Evolutionary conservation across 2,329 filamentous ascomycete genomes (phyloP), one percentile per base, ranked within the genome.

Genomic region (Hymenoscyphus scutula): DNA sequence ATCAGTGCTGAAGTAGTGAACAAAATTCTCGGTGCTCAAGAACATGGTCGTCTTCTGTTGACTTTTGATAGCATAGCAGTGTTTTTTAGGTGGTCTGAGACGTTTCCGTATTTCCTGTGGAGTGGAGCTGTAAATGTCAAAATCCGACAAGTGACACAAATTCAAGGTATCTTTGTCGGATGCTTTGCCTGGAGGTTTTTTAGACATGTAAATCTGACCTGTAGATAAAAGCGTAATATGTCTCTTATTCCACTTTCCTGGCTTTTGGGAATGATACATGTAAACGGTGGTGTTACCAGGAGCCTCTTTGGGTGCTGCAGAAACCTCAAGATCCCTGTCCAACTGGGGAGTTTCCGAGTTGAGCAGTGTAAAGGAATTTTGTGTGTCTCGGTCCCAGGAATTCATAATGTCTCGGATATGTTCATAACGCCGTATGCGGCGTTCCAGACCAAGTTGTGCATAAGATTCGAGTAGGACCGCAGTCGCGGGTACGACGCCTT

Each of bases 41-140:
- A 97, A 97, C 71, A 96, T 87, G 62, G 85, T 87, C 0, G 89
- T 89, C 76, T 94, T 96, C 73, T 97, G 89, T 77, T 97, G 92
- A 69, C 91, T 96, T 77, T 97, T 97, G 69, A 98, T 83, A 0
- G 92, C 93, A 71, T 90, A 94, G 77, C 91, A 96, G 68, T 87
- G 82, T 72, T 88, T 90, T 76, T 95, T 96, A 0, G 94, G 94
- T 0, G 92, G 89, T 70, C 89, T 92, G 59, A 97, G 81, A 66
- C 85, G 83, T 71, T 89, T 90, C 41, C 85, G 81, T 66, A 86
- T 77, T 68, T 91, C 87, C 53, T 85, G 83, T 58, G 85, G 81
- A 5, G 87, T 91, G 1, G 91, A 89, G 1, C 82, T 85, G 77
- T 97, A 97, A 56, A 97, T 89, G 72, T 98, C 94, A 74, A 94